Percentiles rank a stretch among this genome's conserved stretches.
Conservation (phyloP, 176 grass and related monocot genomes). For the Aegilops umbellulata region DNA sequence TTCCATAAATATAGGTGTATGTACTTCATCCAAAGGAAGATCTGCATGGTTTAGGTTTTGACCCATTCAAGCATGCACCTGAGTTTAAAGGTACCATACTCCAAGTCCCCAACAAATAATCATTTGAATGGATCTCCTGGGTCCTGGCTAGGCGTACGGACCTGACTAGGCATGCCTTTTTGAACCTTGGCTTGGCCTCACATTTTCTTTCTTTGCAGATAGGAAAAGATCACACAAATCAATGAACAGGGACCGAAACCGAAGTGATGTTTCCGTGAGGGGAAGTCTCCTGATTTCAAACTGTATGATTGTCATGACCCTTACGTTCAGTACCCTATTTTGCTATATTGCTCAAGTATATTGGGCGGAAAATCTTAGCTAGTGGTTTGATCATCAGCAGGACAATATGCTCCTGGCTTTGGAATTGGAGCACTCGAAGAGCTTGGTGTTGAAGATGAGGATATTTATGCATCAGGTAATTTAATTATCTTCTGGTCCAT, state of each 20-base stretch:
- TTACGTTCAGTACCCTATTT: slow-evolving; percentile 9
- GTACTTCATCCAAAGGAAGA: slow-evolving; percentile 92
- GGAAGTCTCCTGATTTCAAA: slow-evolving; percentile 72
- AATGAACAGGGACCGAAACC: slow-evolving; percentile 41
- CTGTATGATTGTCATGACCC: slow-evolving; percentile 52
- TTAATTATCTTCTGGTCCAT: slow-evolving; percentile 32
- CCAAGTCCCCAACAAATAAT: neutral
- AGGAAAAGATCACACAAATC: slow-evolving; percentile 71
- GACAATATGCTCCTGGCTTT: slow-evolving; percentile 88
- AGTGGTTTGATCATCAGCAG: slow-evolving; percentile 57
- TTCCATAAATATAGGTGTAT: slow-evolving; percentile 51
- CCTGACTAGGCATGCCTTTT: neutral
- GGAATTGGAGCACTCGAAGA: slow-evolving; percentile 98
- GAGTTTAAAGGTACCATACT: slow-evolving; percentile 82
- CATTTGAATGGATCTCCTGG: neutral
- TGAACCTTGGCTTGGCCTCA: neutral
- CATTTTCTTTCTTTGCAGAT: slow-evolving; percentile 45
- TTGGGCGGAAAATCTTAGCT: slow-evolving; percentile 18
- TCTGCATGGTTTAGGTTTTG: slow-evolving; percentile 92
- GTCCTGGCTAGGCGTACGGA: too few relatives aligned
- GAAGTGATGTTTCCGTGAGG: slow-evolving; percentile 46
- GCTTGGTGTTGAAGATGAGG: slow-evolving; percentile 97
- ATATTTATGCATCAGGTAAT: slow-evolving; percentile 97
- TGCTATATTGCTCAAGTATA: slow-evolving; percentile 18
- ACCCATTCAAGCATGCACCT: slow-evolving; percentile 93